A percentile compares a stretch with the other conserved stretches of the same genome.
phyloP scores from a whole-genome alignment of 192 early-diverging fungal species.

The Coemansia reversa region DNA sequence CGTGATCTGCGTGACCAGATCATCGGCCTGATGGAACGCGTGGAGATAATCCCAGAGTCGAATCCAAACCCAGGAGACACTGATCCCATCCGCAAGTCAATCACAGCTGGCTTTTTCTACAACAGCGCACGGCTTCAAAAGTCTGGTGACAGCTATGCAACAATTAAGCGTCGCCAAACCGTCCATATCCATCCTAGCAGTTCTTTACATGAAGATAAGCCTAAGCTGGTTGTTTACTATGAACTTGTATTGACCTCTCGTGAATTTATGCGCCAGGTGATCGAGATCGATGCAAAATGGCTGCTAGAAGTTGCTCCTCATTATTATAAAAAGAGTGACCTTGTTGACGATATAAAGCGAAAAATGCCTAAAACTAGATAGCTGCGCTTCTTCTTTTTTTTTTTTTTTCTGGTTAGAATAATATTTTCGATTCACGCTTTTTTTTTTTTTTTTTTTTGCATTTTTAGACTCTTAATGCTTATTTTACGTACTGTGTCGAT shows the following conservation, averaged over 20 bases:
- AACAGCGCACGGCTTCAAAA: constrained; percentile 81
- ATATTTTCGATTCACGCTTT: neutral
- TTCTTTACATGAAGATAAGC: constrained; percentile 73
- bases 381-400: neutral
- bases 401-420: neutral
- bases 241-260: constrained; percentile 91
- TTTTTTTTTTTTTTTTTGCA: constrained; percentile 2
- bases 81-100: constrained; percentile 84
- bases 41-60: constrained; percentile 79
- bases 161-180: constrained; percentile 86
- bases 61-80: constrained; percentile 85
- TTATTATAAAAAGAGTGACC: constrained; percentile 93
- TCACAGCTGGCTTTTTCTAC: constrained; percentile 95
- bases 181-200: constrained; percentile 93
- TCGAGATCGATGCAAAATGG: constrained; percentile 87
- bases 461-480: constrained; percentile 10
- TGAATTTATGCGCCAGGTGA: constrained; percentile 94
- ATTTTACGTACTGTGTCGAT: constrained; percentile 1
- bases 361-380: constrained; percentile 47
- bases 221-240: constrained; percentile 86
- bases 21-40: constrained; percentile 85
- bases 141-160: constrained; percentile 89
- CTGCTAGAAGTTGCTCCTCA: constrained; percentile 78
- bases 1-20: constrained; percentile 94
- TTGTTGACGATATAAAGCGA: constrained; percentile 47